Conservation (phyloP, 75 land plant genomes). For the Selaginella moellendorffii region DNA sequence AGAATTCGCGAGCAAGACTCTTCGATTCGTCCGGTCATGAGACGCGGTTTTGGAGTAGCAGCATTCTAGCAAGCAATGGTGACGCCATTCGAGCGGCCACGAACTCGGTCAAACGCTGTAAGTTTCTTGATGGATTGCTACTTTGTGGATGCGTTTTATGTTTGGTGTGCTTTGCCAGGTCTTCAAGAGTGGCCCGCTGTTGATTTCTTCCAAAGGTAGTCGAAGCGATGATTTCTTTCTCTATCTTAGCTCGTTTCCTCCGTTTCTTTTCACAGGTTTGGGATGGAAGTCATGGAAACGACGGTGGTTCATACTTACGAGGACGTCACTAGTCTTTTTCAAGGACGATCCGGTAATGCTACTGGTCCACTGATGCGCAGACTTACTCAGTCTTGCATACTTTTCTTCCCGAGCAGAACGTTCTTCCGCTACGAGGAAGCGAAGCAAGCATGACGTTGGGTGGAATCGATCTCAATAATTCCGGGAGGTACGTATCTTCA, state of each 20-base stretch:
- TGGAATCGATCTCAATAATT: conserved; percentile 87
- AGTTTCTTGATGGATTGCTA: no score
- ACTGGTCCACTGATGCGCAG: no score
- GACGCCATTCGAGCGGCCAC: conserved; percentile 12
- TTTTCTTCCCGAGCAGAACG: no score
- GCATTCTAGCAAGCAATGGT: conserved; percentile 6
- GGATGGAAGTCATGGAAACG: conserved; percentile 99
- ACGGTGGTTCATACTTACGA: conserved; percentile 93
- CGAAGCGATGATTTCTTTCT: no score
- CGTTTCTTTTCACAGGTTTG: conserved; percentile 56
- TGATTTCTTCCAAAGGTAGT: conserved; percentile 72
- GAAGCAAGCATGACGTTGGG: conserved; percentile 75
- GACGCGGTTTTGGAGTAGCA: no score
- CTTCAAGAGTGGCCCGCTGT: conserved; percentile 71
- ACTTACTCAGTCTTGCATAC: no score
- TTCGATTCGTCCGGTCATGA: no score
- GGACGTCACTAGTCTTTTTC: conserved; percentile 92
- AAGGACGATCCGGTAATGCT: conserved; percentile 97
- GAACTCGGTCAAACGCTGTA: conserved; percentile 8
- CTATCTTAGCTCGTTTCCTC: no score
- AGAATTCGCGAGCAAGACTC: no score
- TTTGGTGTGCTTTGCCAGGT: conserved; percentile 31
- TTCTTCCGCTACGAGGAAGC: no score
- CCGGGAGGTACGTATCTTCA: conserved; percentile 54
- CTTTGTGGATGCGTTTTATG: no score